phyloP scores from a whole-genome alignment of 495 filamentous ascomycete species.

The Penicillium argentinense region DNA sequence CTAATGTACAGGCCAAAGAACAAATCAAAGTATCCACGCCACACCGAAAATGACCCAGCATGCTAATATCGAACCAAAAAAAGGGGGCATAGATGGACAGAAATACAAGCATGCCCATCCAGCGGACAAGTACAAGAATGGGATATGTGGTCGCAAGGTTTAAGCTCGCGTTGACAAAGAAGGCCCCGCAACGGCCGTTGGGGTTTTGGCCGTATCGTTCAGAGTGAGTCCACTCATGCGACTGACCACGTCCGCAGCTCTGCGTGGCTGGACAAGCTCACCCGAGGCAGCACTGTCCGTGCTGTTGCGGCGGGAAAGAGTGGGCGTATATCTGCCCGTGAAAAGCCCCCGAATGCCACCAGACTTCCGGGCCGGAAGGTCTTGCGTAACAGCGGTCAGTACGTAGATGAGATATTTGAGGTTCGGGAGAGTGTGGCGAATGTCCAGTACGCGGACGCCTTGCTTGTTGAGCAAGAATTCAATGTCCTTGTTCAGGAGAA shows the following conservation, averaged over 20 bases:
- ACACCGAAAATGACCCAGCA: no score
- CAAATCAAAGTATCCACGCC: background rate
- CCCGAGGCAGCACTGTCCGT: constrained; percentile 41
- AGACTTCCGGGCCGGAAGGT: constrained; percentile 73
- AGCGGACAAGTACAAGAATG: no score
- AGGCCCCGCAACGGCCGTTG: constrained; percentile 7
- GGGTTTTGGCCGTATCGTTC: constrained; percentile 23
- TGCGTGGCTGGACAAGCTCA: constrained; percentile 31
- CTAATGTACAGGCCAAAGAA: background rate
- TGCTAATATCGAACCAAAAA: no score
- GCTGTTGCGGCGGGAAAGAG: constrained; percentile 39
- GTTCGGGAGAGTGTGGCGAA: constrained; percentile 88
- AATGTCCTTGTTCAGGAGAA: constrained; percentile 90
- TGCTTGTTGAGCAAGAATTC: constrained; percentile 77
- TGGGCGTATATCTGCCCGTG: constrained; percentile 35
- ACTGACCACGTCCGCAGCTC: constrained; percentile 24
- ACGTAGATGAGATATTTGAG: constrained; percentile 90
- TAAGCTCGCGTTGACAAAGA: constrained; percentile 24
- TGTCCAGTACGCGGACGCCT: constrained; percentile 76
- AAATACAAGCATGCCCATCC: no score
- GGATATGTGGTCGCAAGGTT: no score
- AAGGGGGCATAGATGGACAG: background rate
- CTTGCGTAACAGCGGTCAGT: constrained; percentile 72
- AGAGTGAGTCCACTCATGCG: constrained; percentile 27
- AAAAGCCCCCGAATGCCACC: constrained; percentile 70